Base-by-base conservation (phyloP, 2,329 filamentous ascomycete species). In the Fusarium nanum region DNA sequence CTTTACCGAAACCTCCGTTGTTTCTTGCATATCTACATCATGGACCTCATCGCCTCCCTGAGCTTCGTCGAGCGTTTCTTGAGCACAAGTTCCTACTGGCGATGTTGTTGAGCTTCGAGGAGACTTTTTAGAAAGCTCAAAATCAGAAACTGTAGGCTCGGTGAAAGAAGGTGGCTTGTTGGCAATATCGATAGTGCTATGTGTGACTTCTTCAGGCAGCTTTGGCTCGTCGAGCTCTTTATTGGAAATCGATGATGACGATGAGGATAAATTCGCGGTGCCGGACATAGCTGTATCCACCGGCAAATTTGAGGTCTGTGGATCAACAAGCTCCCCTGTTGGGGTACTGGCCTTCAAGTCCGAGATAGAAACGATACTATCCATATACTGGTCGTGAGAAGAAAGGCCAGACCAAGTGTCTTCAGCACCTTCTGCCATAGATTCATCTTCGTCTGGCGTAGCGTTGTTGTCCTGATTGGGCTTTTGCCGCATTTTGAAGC, bases 401-500 rank as follows among this genome's bases (percentile, higher is more conserved):
- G 73, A 75, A 6, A 74, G 23, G 2, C 68, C 73, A 34, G 72
- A 73, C 72, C 72, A 74, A 45, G 68, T 66, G 13, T 60, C 64
- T 37, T 57, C 57, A 13, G 58, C 49, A 13, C 37, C 45, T 20
- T 23, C 56, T 7, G 11, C 18, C 42, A 50, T 52, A 11, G 16
- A 32, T 7, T 20, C n/a, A 12, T 60, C 55, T 28, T 54, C 28
- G 22, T 41, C 47, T 3, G 52, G n/a, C 22, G 13, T 23, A 13
- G 32, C 18, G 18, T 48, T 27, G 2, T 32, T 7, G 3, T 46
- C 41, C 20, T 58, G 42, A 10, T 50, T 28, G 20, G n/a, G 10
- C 47, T 27, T 73, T 28, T 60, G 41, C 8, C 63, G 72, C 44
- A 73, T 73, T 23, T 74, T 78, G 63, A 78, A 81, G 20, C 70